Evolutionary conservation across 129 eudicot species (phyloP).

Genomic region (Flaveria brownii): DNA sequence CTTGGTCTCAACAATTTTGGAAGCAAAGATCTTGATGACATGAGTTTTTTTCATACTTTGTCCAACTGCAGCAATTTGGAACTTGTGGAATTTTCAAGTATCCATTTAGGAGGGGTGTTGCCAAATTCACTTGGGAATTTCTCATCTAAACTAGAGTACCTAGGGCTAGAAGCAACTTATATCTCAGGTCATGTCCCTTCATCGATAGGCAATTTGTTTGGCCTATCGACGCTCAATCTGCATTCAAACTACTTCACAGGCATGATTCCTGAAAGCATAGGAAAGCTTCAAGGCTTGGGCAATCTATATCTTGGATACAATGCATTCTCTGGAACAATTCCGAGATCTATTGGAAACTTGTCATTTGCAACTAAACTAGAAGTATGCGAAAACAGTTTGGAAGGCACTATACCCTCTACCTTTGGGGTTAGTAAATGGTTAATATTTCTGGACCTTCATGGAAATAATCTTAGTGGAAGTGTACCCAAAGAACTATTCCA

Average conservation of each 20-base stretch:
- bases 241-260: not conserved
- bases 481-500: constrained; percentile 26
- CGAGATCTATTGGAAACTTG: constrained; percentile 28
- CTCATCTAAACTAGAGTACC: not conserved
- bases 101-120: constrained; percentile 28
- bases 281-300: not conserved
- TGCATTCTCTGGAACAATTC: constrained; percentile 15
- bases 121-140: constrained; percentile 31
- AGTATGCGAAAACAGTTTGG: constrained; percentile 11
- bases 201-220: constrained; percentile 18
- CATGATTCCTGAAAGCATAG: constrained; percentile 17
- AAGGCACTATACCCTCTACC: constrained; percentile 33
- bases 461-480: constrained; percentile 21
- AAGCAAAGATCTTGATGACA: constrained; percentile 14
- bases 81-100: not conserved
- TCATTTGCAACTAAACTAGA: not conserved
- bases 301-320: not conserved
- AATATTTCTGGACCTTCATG: not conserved
- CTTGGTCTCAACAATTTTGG: not conserved
- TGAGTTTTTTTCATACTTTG: constrained; percentile 35
- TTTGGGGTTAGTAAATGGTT: constrained; percentile 25
- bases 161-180: not conserved
- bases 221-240: not conserved
- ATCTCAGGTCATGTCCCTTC: constrained; percentile 8
- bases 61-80: constrained; percentile 31